A percentile compares a stretch with the other conserved stretches of the same genome.
phyloP scores from a whole-genome alignment of 106 monocot species.

The Posidonia australis region DNA sequence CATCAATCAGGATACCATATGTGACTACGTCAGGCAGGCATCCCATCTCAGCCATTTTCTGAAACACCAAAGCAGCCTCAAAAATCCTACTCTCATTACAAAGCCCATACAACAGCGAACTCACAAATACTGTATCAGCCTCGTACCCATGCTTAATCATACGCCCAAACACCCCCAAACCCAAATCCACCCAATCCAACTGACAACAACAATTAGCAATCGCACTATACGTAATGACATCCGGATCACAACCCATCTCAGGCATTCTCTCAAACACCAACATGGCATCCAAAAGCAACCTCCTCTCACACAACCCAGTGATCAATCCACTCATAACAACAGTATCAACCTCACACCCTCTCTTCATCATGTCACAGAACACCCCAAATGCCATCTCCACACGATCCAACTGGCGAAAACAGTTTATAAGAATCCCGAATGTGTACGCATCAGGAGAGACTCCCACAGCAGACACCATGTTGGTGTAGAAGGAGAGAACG shows the following conservation, averaged over 20 bases:
- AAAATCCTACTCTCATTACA: background rate
- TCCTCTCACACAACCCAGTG: slow-evolving; percentile 9
- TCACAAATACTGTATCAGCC: slow-evolving; percentile 13
- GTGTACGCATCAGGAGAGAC: slow-evolving; percentile 7
- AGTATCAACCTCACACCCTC: background rate
- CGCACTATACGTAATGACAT: slow-evolving; percentile 10
- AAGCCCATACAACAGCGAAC: slow-evolving; percentile 5
- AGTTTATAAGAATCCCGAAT: slow-evolving; percentile 5
- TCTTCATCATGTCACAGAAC: slow-evolving; percentile 14
- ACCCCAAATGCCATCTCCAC: slow-evolving; percentile 10
- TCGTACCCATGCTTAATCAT: slow-evolving; percentile 11
- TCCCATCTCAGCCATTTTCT: slow-evolving; percentile 21
- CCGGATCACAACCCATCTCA: background rate
- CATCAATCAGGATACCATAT: slow-evolving; percentile 18
- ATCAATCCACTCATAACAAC: background rate
- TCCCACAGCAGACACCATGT: background rate
- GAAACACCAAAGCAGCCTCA: slow-evolving; percentile 12
- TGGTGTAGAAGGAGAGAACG: slow-evolving; percentile 8
- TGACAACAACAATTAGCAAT: slow-evolving; percentile 16
- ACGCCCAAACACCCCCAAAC: slow-evolving; percentile 5
- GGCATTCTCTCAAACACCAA: slow-evolving; percentile 17
- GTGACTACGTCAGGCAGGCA: slow-evolving; percentile 13
- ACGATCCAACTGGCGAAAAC: background rate
- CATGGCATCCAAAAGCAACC: slow-evolving; percentile 6
- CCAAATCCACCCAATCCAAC: slow-evolving; percentile 4